Percentiles rank a stretch among this genome's conserved stretches.
Evolutionary conservation across 805 yeast species (phyloP).

Genomic region (Kluyveromyces nonfermentans): DNA sequence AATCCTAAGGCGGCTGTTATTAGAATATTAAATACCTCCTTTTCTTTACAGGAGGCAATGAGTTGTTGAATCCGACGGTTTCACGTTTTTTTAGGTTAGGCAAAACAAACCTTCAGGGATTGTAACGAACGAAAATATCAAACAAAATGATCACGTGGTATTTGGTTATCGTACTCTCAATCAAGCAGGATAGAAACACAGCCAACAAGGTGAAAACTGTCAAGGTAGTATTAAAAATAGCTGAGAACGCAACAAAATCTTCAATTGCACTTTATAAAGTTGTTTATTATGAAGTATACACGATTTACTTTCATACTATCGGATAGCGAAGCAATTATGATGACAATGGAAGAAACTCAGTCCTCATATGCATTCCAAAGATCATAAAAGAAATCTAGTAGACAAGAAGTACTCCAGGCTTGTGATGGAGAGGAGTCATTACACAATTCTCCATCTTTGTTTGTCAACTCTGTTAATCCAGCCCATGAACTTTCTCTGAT

Average conservation of each 20-base stretch:
- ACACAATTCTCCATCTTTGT: slow-evolving; percentile 76
- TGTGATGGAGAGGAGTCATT: slow-evolving; percentile 89
- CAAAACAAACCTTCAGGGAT: background rate
- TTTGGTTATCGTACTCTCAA: background rate
- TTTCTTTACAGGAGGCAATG: background rate
- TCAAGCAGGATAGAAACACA: too few relatives aligned
- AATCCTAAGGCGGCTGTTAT: background rate
- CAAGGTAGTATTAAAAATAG: too few relatives aligned
- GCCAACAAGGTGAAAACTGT: too few relatives aligned
- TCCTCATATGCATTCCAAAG: slow-evolving; percentile 31
- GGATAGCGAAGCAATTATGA: background rate
- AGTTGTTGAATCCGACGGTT: background rate
- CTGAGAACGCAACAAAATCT: background rate
- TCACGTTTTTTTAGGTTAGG: background rate
- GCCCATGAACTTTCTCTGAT: slow-evolving; percentile 78
- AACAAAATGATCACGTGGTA: background rate
- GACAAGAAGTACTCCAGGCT: slow-evolving; percentile 90
- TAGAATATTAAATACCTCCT: background rate
- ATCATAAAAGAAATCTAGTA: slow-evolving; percentile 72
- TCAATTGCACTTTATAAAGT: background rate
- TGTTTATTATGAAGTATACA: too few relatives aligned
- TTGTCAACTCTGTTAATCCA: slow-evolving; percentile 86
- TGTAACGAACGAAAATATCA: background rate
- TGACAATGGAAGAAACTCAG: background rate
- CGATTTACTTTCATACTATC: too few relatives aligned